These are phyloP conservation scores for Auricularia sp. DNA, from an alignment of 768 basidiomycete genomes.

Conservation along the genomic window DNA sequence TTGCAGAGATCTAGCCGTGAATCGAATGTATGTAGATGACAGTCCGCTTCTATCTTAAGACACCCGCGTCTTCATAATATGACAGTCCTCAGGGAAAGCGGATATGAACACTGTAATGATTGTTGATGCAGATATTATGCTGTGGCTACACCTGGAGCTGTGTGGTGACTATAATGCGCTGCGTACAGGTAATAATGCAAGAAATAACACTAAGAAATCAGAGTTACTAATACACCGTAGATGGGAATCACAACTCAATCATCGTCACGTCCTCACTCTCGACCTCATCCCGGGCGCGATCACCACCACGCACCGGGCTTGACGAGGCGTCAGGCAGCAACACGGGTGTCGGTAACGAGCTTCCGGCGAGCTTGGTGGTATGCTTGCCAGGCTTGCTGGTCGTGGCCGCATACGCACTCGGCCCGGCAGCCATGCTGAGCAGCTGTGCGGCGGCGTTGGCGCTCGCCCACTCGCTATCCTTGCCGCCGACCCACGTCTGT, in stretches of 20 bases:
- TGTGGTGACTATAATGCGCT: no score
- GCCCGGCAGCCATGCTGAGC: background rate
- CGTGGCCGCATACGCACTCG: background rate
- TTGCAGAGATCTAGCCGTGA: no score
- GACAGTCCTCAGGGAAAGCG: no score
- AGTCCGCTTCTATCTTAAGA: no score
- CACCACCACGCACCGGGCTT: background rate
- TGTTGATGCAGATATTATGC: no score
- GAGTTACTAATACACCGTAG: background rate
- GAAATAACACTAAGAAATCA: background rate
- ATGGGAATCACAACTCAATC: background rate
- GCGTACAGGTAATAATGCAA: background rate
- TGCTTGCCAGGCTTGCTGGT: background rate
- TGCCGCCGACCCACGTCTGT: slow-evolving; percentile 74
- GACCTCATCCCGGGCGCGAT: background rate
- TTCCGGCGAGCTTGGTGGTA: background rate
- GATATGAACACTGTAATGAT: no score
- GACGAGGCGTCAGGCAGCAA: background rate
- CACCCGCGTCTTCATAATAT: no score
- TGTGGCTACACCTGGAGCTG: no score
- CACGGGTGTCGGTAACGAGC: background rate
- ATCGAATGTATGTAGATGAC: no score
- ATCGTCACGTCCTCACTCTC: background rate
- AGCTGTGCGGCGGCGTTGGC: slow-evolving; percentile 9
- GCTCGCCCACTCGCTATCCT: slow-evolving; percentile 56